phyloP scores from a whole-genome alignment of 768 basidiomycete species.

The Boletales sp. region DNA sequence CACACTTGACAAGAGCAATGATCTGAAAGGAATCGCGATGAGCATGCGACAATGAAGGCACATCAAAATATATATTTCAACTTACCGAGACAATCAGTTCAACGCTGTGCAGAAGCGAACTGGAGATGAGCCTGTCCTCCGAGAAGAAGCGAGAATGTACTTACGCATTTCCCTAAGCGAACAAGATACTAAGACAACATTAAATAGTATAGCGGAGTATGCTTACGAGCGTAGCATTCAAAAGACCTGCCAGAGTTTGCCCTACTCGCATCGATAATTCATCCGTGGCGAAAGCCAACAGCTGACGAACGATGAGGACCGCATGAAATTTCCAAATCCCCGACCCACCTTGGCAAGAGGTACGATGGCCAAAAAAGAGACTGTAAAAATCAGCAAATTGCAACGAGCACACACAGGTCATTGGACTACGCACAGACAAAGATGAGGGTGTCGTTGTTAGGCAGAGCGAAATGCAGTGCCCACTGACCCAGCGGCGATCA shows the following conservation, averaged over 20 bases:
- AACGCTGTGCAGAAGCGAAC: conserved; percentile 30
- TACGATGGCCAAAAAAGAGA: conserved; percentile 78
- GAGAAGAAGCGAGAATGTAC: not conserved
- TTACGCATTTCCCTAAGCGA: conserved; percentile 29
- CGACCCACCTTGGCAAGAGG: conserved; percentile 69
- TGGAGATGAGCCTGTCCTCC: not conserved
- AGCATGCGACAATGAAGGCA: not conserved
- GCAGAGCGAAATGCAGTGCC: conserved; percentile 63
- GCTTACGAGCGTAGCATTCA: conserved; percentile 80
- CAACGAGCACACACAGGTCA: not conserved
- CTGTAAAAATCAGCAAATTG: conserved; percentile 32
- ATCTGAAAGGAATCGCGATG: conserved; percentile 41
- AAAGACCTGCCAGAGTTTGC: conserved; percentile 75
- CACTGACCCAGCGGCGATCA: conserved; percentile 43
- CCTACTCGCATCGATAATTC: conserved; percentile 80
- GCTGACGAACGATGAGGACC: conserved; percentile 33
- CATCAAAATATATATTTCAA: not conserved
- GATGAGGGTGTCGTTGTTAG: conserved; percentile 52
- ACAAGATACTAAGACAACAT: not conserved
- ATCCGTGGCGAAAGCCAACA: conserved; percentile 83
- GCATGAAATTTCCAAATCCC: not conserved
- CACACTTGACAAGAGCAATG: conserved; percentile 78
- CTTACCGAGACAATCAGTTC: conserved; percentile 67
- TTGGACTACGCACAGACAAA: conserved; percentile 60
- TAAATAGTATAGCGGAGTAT: not conserved